These are phyloP conservation scores for Saxispiralis lemnorum DNA, from an alignment of 495 filamentous ascomycete genomes.

Conservation along the genomic window DNA sequence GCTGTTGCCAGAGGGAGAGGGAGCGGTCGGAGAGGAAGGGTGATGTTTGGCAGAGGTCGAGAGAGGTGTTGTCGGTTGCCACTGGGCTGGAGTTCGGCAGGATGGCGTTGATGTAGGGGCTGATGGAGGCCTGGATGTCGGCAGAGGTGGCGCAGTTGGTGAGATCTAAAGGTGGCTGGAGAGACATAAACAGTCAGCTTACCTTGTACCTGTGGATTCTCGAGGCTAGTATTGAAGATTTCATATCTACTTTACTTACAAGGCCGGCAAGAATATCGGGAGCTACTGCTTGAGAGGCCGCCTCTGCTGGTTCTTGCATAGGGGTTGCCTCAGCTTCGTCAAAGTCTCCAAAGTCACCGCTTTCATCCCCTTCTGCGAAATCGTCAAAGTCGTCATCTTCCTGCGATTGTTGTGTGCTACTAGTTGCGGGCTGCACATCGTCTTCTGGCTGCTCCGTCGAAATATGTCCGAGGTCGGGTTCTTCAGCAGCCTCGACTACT, in stretches of 20 bases:
- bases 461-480: constrained; percentile 9
- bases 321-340: constrained; percentile 41
- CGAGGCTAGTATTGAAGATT: neutral
- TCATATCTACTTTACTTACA: constrained; percentile 15
- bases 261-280: constrained; percentile 21
- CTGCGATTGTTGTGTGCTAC: constrained; percentile 27
- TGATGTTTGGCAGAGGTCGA: constrained; percentile 28
- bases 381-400: constrained; percentile 79
- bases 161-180: constrained; percentile 56
- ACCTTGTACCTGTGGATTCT: neutral
- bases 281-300: constrained; percentile 19
- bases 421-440: constrained; percentile 21
- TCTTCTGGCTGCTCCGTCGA: neutral
- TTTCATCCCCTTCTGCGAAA: constrained; percentile 67
- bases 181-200: neutral
- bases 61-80: constrained; percentile 26
- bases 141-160: constrained; percentile 25
- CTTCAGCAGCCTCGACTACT: constrained; percentile 3
- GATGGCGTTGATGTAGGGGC: constrained; percentile 35
- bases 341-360: constrained; percentile 78
- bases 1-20: constrained; percentile 86
- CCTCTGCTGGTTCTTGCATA: constrained; percentile 20
- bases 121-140: constrained; percentile 33
- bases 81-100: constrained; percentile 38
- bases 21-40: constrained; percentile 54